Evolutionary conservation across 306 rosid genomes (phyloP).

Genomic region (Lupinus albus): DNA sequence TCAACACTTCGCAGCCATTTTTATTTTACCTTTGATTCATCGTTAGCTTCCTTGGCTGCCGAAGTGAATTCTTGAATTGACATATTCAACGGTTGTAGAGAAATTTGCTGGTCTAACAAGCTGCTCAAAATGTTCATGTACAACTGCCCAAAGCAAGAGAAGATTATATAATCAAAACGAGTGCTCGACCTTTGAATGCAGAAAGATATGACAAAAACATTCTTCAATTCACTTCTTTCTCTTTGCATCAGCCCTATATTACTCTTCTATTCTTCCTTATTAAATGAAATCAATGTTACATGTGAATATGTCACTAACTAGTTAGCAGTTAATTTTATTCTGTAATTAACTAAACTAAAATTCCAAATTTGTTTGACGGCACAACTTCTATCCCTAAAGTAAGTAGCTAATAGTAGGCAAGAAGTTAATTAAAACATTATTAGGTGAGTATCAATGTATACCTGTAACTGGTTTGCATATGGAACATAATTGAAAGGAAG

Average conservation of each 20-base stretch:
- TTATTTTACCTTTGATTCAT: slow-evolving; percentile 57
- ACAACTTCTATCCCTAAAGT: background rate
- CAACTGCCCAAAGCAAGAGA: slow-evolving; percentile 39
- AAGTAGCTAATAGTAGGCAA: slow-evolving; percentile 18
- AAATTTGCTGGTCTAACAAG: slow-evolving; percentile 41
- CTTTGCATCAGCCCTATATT: background rate
- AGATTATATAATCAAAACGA: background rate
- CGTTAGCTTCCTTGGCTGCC: slow-evolving; percentile 60
- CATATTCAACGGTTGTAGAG: slow-evolving; percentile 47
- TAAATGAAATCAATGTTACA: background rate
- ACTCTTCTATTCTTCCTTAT: background rate
- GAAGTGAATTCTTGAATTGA: slow-evolving; percentile 61
- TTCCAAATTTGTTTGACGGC: background rate
- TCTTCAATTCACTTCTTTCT: slow-evolving; percentile 11
- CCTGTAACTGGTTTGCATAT: slow-evolving; percentile 71
- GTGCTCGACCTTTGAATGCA: background rate
- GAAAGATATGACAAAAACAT: background rate
- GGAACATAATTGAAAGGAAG: slow-evolving; percentile 65
- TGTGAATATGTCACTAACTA: background rate
- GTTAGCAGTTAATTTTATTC: background rate
- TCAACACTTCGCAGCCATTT: background rate
- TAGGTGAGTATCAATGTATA: slow-evolving; percentile 12
- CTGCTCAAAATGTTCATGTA: slow-evolving; percentile 50
- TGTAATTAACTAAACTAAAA: slow-evolving; percentile 4
- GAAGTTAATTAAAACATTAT: background rate